phyloP scores from a whole-genome alignment of 2,329 filamentous ascomycete species.

The Eutypella sp. region DNA sequence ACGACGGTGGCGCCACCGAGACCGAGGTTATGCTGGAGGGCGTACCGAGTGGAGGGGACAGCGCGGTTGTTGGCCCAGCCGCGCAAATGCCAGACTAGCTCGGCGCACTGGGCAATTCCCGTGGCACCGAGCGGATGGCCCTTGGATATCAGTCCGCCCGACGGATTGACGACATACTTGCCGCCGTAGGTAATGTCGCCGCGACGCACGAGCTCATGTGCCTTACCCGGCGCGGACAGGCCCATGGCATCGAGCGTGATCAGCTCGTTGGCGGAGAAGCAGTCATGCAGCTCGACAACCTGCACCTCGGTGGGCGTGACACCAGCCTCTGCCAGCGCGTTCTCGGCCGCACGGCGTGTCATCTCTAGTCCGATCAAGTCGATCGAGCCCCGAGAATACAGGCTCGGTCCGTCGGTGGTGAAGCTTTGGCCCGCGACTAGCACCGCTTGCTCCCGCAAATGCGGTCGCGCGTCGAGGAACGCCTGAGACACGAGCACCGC shows the following conservation, averaged over 20 bases:
- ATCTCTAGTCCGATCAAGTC: constrained; percentile 89
- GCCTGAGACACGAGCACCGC: constrained; percentile 83
- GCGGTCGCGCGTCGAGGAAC: constrained; percentile 80
- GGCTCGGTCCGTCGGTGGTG: constrained; percentile 73
- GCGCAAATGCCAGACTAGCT: constrained; percentile 90
- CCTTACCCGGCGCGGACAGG: constrained; percentile 72
- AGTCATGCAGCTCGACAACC: constrained; percentile 92
- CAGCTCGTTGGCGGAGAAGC: constrained; percentile 95
- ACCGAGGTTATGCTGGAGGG: constrained; percentile 89
- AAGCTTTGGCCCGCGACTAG: constrained; percentile 83
- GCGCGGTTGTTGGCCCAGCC: constrained; percentile 93
- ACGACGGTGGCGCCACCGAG: constrained; percentile 87
- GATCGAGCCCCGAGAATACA: constrained; percentile 78
- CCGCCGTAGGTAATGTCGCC: constrained; percentile 92
- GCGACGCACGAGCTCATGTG: constrained; percentile 80
- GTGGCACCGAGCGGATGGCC: constrained; percentile 92
- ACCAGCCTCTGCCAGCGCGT: constrained; percentile 70
- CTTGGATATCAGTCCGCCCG: constrained; percentile 91
- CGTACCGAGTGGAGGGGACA: constrained; percentile 62
- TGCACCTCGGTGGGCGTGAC: constrained; percentile 65
- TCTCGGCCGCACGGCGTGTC: constrained; percentile 64
- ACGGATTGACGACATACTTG: constrained; percentile 82
- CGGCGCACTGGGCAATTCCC: constrained; percentile 91
- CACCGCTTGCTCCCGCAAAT: constrained; percentile 78
- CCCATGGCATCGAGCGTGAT: constrained; percentile 82